Percentiles rank a stretch among this genome's conserved stretches.
Conservation (phyloP, 176 grass and related monocot genomes). For the Oryza nivara region DNA sequence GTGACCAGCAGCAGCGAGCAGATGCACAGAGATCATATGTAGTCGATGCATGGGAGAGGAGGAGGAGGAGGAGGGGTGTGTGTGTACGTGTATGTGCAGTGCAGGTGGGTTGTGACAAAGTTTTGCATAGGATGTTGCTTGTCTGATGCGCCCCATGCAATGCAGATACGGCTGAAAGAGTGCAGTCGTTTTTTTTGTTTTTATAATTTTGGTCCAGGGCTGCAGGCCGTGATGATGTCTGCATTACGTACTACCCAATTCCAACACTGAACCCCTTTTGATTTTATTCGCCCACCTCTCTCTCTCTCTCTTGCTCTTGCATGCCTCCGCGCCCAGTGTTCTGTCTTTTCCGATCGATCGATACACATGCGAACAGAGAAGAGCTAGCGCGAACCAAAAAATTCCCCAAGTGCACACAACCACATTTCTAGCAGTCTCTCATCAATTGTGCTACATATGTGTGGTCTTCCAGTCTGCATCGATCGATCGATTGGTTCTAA, state of each 20-base stretch:
- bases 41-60: neutral
- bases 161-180: conserved; percentile 37
- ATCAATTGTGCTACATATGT: neutral
- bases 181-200: conserved; percentile 45
- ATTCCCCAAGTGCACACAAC: neutral
- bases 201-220: conserved; percentile 32
- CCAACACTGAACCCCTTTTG: neutral
- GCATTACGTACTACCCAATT: conserved; percentile 32
- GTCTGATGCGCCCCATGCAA: conserved; percentile 49
- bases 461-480: neutral
- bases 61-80: neutral
- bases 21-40: conserved; percentile 22
- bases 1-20: neutral
- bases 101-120: conserved; percentile 35
- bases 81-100: conserved; percentile 41
- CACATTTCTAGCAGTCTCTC: neutral
- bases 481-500: neutral
- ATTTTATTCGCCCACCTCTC: neutral
- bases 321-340: neutral
- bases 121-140: conserved; percentile 55
- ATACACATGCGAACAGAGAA: conserved; percentile 19
- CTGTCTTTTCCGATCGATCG: conserved; percentile 18
- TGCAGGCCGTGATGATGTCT: conserved; percentile 41
- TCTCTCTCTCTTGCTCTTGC: neutral
- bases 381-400: neutral